Evolutionary conservation across 768 basidiomycete genomes (phyloP).

Genomic region (Ramaria sp.): DNA sequence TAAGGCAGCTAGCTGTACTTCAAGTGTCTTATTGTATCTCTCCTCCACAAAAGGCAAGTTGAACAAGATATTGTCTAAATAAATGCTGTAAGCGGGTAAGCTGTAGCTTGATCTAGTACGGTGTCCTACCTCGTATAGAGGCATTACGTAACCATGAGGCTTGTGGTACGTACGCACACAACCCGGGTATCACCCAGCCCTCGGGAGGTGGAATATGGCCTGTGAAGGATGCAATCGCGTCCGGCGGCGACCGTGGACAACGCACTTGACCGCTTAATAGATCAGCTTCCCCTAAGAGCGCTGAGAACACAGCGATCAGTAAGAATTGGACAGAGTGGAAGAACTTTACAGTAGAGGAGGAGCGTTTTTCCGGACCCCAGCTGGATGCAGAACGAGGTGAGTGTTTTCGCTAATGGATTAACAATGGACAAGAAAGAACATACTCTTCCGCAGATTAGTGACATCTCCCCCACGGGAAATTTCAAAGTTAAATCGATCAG

Average conservation of each 20-base stretch:
- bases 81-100: slow-evolving; percentile 25
- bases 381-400: slow-evolving; percentile 19
- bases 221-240: slow-evolving; percentile 56
- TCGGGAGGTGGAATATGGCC: slow-evolving; percentile 32
- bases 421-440: background rate
- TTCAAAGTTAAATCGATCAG: slow-evolving; percentile 67
- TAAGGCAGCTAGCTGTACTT: slow-evolving; percentile 30
- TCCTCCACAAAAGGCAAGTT: slow-evolving; percentile 62
- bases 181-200: slow-evolving; percentile 66
- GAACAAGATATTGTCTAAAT: slow-evolving; percentile 63
- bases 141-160: slow-evolving; percentile 24
- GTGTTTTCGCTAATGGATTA: background rate
- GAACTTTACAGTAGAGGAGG: slow-evolving; percentile 47
- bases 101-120: slow-evolving; percentile 3
- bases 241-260: slow-evolving; percentile 78
- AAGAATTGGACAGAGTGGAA: slow-evolving; percentile 2
- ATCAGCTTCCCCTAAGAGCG: slow-evolving; percentile 83
- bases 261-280: slow-evolving; percentile 69
- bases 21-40: slow-evolving; percentile 68
- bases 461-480: slow-evolving; percentile 72
- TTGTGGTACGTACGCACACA: slow-evolving; percentile 79
- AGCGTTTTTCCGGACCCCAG: slow-evolving; percentile 86
- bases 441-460: slow-evolving; percentile 67
- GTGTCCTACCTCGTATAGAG: slow-evolving; percentile 36
- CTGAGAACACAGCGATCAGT: slow-evolving; percentile 22